phyloP scores from a whole-genome alignment of 73 alveolate species.

The Tetrahymena malaccensis region DNA sequence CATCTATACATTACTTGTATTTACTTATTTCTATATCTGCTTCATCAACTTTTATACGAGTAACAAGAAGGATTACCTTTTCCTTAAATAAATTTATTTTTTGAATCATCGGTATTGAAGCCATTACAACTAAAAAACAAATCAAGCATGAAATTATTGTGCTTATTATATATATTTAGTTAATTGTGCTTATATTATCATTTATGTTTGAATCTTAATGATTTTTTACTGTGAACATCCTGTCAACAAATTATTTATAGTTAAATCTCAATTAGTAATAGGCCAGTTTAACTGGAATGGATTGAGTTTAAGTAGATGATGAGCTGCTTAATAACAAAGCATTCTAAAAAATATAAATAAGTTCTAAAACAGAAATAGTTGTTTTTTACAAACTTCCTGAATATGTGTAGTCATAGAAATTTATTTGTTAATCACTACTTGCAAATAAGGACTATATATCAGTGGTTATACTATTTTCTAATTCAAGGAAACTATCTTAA shows the following conservation, averaged over 20 bases:
- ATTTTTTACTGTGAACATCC: not conserved
- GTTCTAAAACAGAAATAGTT: not conserved
- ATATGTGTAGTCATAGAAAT: not conserved
- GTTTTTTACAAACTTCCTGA: not conserved
- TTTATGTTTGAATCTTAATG: not conserved
- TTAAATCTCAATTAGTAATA: not conserved
- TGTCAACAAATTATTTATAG: not conserved
- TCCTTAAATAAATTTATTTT: not conserved
- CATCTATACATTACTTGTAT: not conserved
- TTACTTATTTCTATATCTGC: not conserved
- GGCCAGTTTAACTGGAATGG: not conserved
- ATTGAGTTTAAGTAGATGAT: not conserved
- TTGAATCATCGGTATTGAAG: not conserved
- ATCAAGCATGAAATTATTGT: not conserved
- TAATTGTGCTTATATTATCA: not conserved
- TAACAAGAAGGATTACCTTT: not conserved
- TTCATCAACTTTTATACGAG: not conserved
- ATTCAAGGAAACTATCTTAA: not conserved
- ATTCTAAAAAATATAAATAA: not conserved
- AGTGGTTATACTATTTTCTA: not conserved
- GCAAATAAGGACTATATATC: not conserved
- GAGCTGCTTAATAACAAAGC: not conserved
- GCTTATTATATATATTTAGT: not conserved
- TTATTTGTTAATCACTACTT: not conserved
- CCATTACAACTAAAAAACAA: not conserved